Conservation (phyloP, 148 eudicot species). For the Cornus florida region DNA sequence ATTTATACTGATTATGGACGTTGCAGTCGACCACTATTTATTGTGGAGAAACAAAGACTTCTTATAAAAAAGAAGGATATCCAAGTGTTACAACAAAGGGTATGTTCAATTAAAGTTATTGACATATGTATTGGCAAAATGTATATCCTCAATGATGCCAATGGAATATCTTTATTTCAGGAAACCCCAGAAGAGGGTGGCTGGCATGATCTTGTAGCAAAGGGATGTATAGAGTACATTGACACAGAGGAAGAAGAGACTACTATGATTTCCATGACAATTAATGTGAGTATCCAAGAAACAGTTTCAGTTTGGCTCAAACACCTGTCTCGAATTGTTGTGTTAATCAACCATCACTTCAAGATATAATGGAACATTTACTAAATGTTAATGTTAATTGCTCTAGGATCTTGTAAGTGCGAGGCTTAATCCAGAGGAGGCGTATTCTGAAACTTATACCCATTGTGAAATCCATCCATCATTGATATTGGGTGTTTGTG, state of each 20-base stretch:
- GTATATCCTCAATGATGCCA: not conserved
- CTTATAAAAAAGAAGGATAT: constrained; percentile 85
- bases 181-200: constrained; percentile 93
- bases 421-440: constrained; percentile 75
- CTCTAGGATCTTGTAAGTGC: constrained; percentile 85
- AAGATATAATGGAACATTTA: not conserved
- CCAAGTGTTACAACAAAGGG: constrained; percentile 80
- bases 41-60: constrained; percentile 92
- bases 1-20: constrained; percentile 98
- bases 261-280: constrained; percentile 99
- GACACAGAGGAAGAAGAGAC: constrained; percentile 99
- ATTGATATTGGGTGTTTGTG: constrained; percentile 96
- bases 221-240: constrained; percentile 87
- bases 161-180: constrained; percentile 35
- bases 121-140: not conserved
- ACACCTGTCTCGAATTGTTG: not conserved
- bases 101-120: constrained; percentile 20
- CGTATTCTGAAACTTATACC: constrained; percentile 93
- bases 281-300: constrained; percentile 55
- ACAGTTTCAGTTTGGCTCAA: not conserved
- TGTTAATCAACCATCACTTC: no score
- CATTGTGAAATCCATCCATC: constrained; percentile 99
- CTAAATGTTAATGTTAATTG: constrained; percentile 5
- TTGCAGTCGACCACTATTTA: constrained; percentile 94
- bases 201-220: constrained; percentile 92